phyloP scores from a whole-genome alignment of 306 rosid genomes.

The Gastrolobium villosum region DNA sequence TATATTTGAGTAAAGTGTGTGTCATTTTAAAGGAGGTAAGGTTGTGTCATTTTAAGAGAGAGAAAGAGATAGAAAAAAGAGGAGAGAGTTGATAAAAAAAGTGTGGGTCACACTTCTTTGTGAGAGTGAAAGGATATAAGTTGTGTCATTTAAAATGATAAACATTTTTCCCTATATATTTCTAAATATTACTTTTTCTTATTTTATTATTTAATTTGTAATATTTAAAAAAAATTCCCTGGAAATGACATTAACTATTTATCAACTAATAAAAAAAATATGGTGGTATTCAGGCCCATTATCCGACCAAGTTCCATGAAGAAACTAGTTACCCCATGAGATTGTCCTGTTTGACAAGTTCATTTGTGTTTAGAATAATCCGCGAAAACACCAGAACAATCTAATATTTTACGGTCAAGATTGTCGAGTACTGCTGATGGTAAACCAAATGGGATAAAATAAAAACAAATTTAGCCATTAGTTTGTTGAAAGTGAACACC shows the following conservation, averaged over 20 bases:
- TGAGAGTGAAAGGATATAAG: too few relatives aligned
- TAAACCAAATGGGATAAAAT: neutral
- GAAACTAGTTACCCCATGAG: slow-evolving; percentile 27
- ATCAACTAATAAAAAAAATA: neutral
- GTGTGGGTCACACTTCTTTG: too few relatives aligned
- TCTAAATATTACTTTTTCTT: too few relatives aligned
- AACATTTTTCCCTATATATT: too few relatives aligned
- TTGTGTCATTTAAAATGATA: too few relatives aligned
- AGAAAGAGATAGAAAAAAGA: too few relatives aligned
- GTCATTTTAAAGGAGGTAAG: too few relatives aligned
- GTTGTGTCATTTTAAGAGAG: too few relatives aligned
- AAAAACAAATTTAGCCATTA: slow-evolving; percentile 9
- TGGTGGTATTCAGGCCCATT: neutral
- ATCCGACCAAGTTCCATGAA: slow-evolving; percentile 47
- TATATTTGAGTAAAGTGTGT: too few relatives aligned
- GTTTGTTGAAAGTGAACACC: slow-evolving; percentile 6
- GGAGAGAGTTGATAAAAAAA: too few relatives aligned
- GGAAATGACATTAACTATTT: neutral
- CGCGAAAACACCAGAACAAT: slow-evolving; percentile 32
- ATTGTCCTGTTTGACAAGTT: slow-evolving; percentile 37
- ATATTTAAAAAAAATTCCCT: neutral
- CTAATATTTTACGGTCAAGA: slow-evolving; percentile 12
- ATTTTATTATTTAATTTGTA: too few relatives aligned
- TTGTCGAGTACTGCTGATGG: neutral
- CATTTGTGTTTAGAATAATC: slow-evolving; percentile 28